These are phyloP conservation scores for Yarrowia porcina DNA, from an alignment of 805 yeast species.

Conservation along the genomic window DNA sequence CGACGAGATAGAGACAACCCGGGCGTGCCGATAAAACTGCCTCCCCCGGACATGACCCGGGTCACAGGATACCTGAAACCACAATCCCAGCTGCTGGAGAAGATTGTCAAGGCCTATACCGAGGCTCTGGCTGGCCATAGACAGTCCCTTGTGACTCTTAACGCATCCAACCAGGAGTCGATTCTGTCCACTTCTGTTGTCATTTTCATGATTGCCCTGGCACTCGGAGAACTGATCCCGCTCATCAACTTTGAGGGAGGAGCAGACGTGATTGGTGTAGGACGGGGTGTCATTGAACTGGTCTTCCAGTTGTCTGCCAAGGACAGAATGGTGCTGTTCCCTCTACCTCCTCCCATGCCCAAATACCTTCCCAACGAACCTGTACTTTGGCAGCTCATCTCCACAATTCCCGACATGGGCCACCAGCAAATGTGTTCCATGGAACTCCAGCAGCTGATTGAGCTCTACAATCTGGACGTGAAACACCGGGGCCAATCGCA, in stretches of 20 bases:
- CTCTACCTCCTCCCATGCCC: slow-evolving; percentile 10
- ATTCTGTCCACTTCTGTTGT: slow-evolving; percentile 13
- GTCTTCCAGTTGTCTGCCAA: slow-evolving; percentile 22
- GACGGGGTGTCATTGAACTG: slow-evolving; percentile 20
- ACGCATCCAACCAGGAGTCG: slow-evolving; percentile 20
- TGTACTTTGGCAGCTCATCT: slow-evolving; percentile 7
- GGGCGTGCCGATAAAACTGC: not conserved
- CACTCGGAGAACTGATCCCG: slow-evolving; percentile 19
- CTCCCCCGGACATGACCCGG: slow-evolving; percentile 22
- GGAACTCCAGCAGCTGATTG: slow-evolving; percentile 9
- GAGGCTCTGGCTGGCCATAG: slow-evolving; percentile 14
- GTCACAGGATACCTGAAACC: slow-evolving; percentile 20
- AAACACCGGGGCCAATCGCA: slow-evolving; percentile 17
- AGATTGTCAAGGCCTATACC: slow-evolving; percentile 14
- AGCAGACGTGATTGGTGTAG: slow-evolving; percentile 20
- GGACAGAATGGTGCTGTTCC: slow-evolving; percentile 19
- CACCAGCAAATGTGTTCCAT: slow-evolving; percentile 18
- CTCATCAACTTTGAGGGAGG: slow-evolving; percentile 20
- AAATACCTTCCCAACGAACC: slow-evolving; percentile 2
- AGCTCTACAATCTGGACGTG: slow-evolving; percentile 23
- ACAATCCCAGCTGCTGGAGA: slow-evolving; percentile 12
- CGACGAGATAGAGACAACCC: not conserved
- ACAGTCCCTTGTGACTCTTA: slow-evolving; percentile 10
- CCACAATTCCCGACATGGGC: slow-evolving; percentile 3
- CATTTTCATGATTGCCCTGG: slow-evolving; percentile 23